Conservation (phyloP, 164 flowering plant species). For the Buxus sempervirens region DNA sequence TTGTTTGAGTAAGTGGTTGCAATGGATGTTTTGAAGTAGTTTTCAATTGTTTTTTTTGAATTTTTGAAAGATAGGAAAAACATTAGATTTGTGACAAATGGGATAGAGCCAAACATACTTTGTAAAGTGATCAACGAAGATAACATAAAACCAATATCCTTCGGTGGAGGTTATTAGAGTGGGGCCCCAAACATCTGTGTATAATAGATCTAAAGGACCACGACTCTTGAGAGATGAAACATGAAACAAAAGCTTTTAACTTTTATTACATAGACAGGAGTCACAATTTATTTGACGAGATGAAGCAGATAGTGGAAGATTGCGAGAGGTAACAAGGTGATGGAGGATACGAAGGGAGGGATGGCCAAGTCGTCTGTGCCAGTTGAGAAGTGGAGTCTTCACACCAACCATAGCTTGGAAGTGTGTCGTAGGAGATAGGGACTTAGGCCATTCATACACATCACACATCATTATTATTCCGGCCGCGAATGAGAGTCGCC, state of each 20-base stretch:
- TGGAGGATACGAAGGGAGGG: slow-evolving; percentile 6
- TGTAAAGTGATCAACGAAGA: slow-evolving; percentile 5
- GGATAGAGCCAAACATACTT: slow-evolving; percentile 8
- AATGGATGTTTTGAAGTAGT: background rate
- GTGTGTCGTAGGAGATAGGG: background rate
- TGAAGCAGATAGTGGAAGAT: background rate
- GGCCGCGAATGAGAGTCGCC: slow-evolving; percentile 1
- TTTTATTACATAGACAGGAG: slow-evolving; percentile 5
- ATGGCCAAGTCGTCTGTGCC: slow-evolving; percentile 11
- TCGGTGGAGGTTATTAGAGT: background rate
- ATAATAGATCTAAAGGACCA: background rate
- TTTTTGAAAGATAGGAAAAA: background rate
- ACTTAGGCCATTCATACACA: background rate
- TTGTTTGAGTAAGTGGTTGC: background rate
- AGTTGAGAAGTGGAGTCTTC: background rate
- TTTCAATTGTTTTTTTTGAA: background rate
- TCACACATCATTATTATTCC: background rate
- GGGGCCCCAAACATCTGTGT: slow-evolving; percentile 2
- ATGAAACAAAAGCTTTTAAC: background rate
- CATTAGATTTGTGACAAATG: background rate
- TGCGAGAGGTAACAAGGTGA: background rate
- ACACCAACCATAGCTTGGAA: background rate
- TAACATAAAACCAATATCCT: background rate
- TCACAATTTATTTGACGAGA: background rate
- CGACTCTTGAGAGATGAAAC: background rate